phyloP scores from a whole-genome alignment of 129 eudicot species.

The Deinandra increscens region DNA sequence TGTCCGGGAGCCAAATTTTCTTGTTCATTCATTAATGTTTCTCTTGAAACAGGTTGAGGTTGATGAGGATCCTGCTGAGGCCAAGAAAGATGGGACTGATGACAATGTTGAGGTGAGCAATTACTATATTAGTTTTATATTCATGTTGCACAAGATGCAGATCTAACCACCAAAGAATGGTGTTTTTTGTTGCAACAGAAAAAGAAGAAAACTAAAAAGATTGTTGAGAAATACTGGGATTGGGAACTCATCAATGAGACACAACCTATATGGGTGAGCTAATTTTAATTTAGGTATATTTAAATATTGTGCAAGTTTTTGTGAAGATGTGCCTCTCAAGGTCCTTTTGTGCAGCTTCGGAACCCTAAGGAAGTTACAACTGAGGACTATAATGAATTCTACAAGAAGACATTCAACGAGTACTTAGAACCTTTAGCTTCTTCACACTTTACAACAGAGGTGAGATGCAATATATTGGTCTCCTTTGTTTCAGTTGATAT shows the following conservation, averaged over 20 bases:
- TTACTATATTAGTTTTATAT: background rate
- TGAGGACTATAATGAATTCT: slow-evolving; percentile 89
- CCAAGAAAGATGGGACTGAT: slow-evolving; percentile 62
- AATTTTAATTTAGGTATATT: background rate
- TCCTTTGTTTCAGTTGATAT: background rate
- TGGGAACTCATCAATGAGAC: slow-evolving; percentile 98
- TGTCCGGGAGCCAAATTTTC: background rate
- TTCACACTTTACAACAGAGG: slow-evolving; percentile 97
- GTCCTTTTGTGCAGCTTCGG: slow-evolving; percentile 65
- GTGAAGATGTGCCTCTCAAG: background rate
- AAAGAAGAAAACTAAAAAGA: slow-evolving; percentile 92
- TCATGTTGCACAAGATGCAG: slow-evolving; percentile 4
- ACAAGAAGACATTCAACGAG: slow-evolving; percentile 80
- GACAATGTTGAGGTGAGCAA: slow-evolving; percentile 47
- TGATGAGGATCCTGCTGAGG: slow-evolving; percentile 92
- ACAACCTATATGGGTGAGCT: slow-evolving; percentile 94
- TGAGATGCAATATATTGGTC: slow-evolving; percentile 23
- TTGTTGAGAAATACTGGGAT: slow-evolving; percentile 96
- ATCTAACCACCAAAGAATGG: background rate
- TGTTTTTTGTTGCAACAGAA: slow-evolving; percentile 47
- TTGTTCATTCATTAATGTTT: background rate
- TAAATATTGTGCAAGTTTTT: background rate
- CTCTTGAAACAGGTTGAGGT: slow-evolving; percentile 66
- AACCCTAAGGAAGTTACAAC: slow-evolving; percentile 82
- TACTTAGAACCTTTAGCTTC: slow-evolving; percentile 94